phyloP scores from a whole-genome alignment of 495 filamentous ascomycete species.

The Talaromyces adpressus region DNA sequence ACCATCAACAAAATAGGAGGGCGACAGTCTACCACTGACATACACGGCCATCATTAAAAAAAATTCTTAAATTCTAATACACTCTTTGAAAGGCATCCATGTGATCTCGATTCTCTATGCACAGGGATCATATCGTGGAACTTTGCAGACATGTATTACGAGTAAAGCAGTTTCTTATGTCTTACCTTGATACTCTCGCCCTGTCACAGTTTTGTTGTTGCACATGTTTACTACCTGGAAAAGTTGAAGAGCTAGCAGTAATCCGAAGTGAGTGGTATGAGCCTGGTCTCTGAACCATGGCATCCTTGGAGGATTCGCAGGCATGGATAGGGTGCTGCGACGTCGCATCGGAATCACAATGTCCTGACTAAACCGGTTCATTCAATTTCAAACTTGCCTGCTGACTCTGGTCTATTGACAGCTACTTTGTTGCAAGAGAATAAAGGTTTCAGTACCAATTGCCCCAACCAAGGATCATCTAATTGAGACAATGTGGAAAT shows the following conservation, averaged over 20 bases:
- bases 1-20: too few relatives aligned
- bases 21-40: not conserved
- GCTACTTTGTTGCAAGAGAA: not conserved
- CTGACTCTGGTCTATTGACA: not conserved
- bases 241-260: not conserved
- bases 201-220: not conserved
- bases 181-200: not conserved
- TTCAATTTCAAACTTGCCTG: not conserved
- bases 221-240: not conserved
- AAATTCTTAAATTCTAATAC: too few relatives aligned
- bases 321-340: not conserved
- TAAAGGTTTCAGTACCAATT: not conserved
- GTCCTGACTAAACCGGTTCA: not conserved
- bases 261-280: not conserved
- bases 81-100: too few relatives aligned
- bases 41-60: not conserved
- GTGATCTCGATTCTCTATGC: too few relatives aligned
- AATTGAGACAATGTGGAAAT: too few relatives aligned
- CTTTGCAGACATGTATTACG: too few relatives aligned
- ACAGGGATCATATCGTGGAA: too few relatives aligned
- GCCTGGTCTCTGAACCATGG: too few relatives aligned
- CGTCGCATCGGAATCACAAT: not conserved
- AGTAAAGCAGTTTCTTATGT: too few relatives aligned
- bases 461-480: not conserved
- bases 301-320: not conserved